A percentile compares a stretch with the other conserved stretches of the same genome.
These are phyloP conservation scores for Ormosia semicastrata DNA, from an alignment of 306 rosid species.

Conservation along the genomic window DNA sequence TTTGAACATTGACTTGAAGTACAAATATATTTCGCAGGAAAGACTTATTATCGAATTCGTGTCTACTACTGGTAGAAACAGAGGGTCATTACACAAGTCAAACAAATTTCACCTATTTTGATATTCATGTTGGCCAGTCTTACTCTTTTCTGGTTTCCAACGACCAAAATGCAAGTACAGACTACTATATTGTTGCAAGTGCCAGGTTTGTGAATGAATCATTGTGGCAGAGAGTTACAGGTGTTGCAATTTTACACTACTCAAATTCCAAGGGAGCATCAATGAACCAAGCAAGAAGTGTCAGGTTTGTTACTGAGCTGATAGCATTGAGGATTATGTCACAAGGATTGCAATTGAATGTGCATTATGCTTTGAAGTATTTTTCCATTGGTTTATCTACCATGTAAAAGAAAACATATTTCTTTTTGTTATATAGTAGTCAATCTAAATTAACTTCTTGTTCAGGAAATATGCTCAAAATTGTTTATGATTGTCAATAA, in stretches of 20 bases:
- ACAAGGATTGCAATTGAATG: background rate
- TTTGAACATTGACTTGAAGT: conserved; percentile 3
- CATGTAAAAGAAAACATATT: background rate
- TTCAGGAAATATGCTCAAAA: background rate
- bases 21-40: conserved; percentile 59
- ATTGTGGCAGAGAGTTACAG: too few species aligned
- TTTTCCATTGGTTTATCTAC: background rate
- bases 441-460: background rate
- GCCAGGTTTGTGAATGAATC: too few species aligned
- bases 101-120: too few species aligned
- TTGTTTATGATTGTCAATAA: background rate
- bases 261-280: conserved; percentile 81
- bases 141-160: too few species aligned
- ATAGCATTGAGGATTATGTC: background rate
- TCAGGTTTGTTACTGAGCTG: conserved; percentile 60
- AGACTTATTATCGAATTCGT: conserved; percentile 59
- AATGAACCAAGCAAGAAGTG: conserved; percentile 72
- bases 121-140: too few species aligned
- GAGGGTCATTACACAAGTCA: too few species aligned
- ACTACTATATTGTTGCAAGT: too few species aligned
- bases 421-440: background rate
- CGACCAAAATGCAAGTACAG: too few species aligned
- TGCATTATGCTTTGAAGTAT: background rate
- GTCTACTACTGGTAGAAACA: conserved; percentile 67
- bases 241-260: too few species aligned